Conservation (phyloP, 2,329 filamentous ascomycete species). For the Pseudocercospora ulei region DNA sequence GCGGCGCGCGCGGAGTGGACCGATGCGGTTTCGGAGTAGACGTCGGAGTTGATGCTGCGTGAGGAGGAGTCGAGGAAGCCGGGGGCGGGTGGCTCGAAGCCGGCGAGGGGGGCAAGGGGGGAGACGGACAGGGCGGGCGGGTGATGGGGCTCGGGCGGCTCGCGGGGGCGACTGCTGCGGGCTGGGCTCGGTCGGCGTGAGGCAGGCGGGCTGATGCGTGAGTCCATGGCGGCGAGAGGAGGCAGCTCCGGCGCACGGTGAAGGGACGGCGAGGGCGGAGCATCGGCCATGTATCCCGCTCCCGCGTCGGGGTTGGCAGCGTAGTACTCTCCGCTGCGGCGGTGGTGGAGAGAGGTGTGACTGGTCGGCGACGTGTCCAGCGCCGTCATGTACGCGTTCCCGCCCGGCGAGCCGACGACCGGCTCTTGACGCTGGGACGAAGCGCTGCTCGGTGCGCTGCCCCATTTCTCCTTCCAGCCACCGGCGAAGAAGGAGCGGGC, state of each 20-base stretch:
- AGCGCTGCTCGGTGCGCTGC: conserved; percentile 16
- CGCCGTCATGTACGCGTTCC: conserved; percentile 23
- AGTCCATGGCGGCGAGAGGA: background rate
- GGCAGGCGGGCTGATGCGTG: conserved; percentile 4
- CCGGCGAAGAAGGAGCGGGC: conserved; percentile 6
- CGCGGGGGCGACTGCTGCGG: background rate
- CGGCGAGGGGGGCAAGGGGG: background rate
- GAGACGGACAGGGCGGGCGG: background rate
- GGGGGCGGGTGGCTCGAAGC: conserved; percentile 1
- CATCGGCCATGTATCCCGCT: background rate
- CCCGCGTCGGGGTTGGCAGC: background rate
- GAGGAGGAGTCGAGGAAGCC: conserved; percentile 6
- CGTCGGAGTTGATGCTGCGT: conserved; percentile 23
- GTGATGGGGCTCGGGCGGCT: background rate
- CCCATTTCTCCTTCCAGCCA: conserved; percentile 19
- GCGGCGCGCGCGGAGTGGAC: conserved; percentile 25
- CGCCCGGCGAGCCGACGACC: conserved; percentile 12
- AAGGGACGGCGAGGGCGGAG: conserved; percentile 11
- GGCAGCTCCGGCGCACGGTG: conserved; percentile 7
- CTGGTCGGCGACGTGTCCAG: conserved; percentile 21
- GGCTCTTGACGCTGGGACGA: conserved; percentile 10
- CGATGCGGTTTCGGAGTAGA: conserved; percentile 26
- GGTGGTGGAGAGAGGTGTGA: conserved; percentile 3
- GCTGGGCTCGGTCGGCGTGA: conserved; percentile 1
- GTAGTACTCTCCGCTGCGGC: background rate